Evolutionary conservation across 495 filamentous ascomycete species (phyloP).

Genomic region (Penicilliopsis zonata): DNA sequence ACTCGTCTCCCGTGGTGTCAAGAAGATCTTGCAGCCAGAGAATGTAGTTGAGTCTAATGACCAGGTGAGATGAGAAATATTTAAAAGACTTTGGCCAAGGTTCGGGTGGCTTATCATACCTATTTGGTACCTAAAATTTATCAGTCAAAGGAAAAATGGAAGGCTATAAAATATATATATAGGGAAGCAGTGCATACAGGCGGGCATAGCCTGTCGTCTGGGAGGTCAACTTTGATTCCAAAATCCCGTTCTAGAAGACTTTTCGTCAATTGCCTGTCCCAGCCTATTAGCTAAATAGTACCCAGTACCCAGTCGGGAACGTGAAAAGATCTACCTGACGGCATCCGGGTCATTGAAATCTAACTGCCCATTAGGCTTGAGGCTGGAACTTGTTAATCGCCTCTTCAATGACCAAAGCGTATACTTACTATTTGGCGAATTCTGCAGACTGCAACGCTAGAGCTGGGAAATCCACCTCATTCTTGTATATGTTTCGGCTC

Average conservation of each 20-base stretch:
- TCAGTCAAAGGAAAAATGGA: neutral
- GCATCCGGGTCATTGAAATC: slow-evolving; percentile 74
- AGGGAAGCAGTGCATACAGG: slow-evolving; percentile 41
- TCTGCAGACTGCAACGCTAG: slow-evolving; percentile 44
- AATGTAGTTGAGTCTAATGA: slow-evolving; percentile 75
- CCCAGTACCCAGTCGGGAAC: neutral
- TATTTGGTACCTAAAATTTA: slow-evolving; percentile 50
- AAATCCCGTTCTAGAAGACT: slow-evolving; percentile 69
- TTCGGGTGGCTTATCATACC: slow-evolving; percentile 16
- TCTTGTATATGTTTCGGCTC: slow-evolving; percentile 39
- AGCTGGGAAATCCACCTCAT: slow-evolving; percentile 48
- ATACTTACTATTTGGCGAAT: slow-evolving; percentile 43
- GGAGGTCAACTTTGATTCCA: slow-evolving; percentile 54
- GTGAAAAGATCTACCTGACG: slow-evolving; percentile 40
- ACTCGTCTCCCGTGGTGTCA: slow-evolving; percentile 51
- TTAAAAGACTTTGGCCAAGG: too few relatives aligned
- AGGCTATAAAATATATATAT: neutral
- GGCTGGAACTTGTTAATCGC: slow-evolving; percentile 16
- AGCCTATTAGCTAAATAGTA: neutral
- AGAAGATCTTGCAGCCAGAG: slow-evolving; percentile 80
- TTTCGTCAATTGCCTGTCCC: slow-evolving; percentile 60
- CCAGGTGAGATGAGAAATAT: slow-evolving; percentile 3
- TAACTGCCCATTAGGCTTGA: slow-evolving; percentile 53
- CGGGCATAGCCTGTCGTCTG: slow-evolving; percentile 76
- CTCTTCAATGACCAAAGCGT: slow-evolving; percentile 1